phyloP scores from a whole-genome alignment of 345 rosid genomes.

The Hypericum perforatum region DNA sequence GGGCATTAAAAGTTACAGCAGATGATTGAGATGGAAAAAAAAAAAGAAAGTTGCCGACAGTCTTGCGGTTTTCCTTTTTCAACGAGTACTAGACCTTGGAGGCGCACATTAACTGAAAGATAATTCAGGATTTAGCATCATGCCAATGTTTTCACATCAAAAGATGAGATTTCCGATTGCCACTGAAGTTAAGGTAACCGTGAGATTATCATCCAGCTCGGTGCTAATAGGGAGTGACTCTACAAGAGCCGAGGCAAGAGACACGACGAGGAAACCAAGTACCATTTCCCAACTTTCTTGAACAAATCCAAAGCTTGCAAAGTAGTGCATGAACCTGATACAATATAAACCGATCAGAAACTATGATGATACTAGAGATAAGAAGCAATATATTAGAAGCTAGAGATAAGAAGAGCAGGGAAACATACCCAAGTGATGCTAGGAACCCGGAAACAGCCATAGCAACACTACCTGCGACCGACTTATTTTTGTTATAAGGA shows the following conservation, averaged over 20 bases:
- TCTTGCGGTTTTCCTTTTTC: background rate
- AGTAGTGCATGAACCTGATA: slow-evolving; percentile 61
- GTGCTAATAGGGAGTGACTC: slow-evolving; percentile 86
- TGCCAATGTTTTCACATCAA: slow-evolving; percentile 8
- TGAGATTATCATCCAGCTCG: slow-evolving; percentile 81
- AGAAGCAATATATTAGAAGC: background rate
- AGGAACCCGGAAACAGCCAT: slow-evolving; percentile 67
- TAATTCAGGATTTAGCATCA: too few relatives aligned
- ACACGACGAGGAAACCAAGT: slow-evolving; percentile 48
- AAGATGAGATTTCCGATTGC: slow-evolving; percentile 49
- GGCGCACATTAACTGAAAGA: background rate
- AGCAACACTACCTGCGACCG: slow-evolving; percentile 73
- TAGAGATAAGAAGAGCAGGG: background rate
- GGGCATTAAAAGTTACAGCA: background rate
- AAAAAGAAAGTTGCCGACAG: background rate
- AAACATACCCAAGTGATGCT: slow-evolving; percentile 49
- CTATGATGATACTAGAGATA: background rate
- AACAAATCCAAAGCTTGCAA: slow-evolving; percentile 57
- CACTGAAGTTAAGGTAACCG: slow-evolving; percentile 54
- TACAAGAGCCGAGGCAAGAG: slow-evolving; percentile 59
- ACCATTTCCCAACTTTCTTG: slow-evolving; percentile 39
- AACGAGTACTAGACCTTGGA: background rate
- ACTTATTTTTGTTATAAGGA: slow-evolving; percentile 72
- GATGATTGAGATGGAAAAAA: background rate
- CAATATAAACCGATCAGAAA: slow-evolving; percentile 9